Conservation (phyloP, 345 rosid genomes). For the Corymbia maculata region DNA sequence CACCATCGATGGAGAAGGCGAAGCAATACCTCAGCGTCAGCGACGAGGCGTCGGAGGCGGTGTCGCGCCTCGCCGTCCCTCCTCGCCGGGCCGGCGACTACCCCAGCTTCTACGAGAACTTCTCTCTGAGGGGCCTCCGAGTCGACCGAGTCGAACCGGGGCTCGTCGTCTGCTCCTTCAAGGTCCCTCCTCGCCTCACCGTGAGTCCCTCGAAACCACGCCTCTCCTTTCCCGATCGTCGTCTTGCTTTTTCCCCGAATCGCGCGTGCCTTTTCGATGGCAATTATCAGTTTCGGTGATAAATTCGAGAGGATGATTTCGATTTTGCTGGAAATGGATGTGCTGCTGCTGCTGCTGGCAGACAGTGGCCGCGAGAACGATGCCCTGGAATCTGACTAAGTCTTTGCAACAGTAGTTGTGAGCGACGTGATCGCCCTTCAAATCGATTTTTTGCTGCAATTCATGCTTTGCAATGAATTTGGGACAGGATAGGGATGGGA, state of each 20-base stretch:
- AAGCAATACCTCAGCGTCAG: constrained; percentile 25
- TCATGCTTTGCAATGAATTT: neutral
- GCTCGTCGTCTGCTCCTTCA: constrained; percentile 58
- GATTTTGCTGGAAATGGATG: neutral
- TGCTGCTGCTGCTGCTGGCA: neutral
- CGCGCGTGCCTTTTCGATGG: neutral
- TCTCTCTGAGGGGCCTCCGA: constrained; percentile 57
- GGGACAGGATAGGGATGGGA: constrained; percentile 61
- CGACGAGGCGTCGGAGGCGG: constrained; percentile 33
- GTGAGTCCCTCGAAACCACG: constrained; percentile 13
- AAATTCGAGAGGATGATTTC: neutral
- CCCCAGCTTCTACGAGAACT: constrained; percentile 55
- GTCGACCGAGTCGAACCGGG: constrained; percentile 74
- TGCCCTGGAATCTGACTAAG: neutral
- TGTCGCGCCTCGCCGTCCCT: constrained; percentile 32
- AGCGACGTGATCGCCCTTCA: neutral
- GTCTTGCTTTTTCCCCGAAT: neutral
- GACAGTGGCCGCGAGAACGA: neutral
- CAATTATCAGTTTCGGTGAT: neutral
- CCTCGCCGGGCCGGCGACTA: constrained; percentile 25
- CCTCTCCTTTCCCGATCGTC: neutral
- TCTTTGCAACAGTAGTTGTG: neutral
- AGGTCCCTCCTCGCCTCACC: constrained; percentile 81
- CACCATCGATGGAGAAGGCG: constrained; percentile 45
- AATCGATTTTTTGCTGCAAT: neutral